phyloP scores from a whole-genome alignment of 805 yeast species.

The Novakomyces olei region DNA sequence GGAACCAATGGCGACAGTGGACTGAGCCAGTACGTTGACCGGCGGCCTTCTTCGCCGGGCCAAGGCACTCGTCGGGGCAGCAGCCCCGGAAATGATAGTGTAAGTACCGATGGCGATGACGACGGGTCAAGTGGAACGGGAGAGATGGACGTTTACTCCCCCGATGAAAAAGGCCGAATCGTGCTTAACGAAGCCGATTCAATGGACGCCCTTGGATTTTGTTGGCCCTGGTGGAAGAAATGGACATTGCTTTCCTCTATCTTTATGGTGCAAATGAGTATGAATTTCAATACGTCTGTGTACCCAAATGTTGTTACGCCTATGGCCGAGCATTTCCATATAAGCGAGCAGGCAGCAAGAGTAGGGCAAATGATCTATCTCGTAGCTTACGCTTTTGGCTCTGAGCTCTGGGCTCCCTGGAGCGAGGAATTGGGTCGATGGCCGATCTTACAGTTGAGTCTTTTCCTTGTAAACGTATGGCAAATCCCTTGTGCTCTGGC shows the following conservation, averaged over 20 bases:
- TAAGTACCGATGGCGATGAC: too few species aligned
- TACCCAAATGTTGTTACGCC: conserved; percentile 20
- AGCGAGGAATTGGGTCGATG: conserved; percentile 32
- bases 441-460: conserved; percentile 22
- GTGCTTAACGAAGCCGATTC: conserved; percentile 17
- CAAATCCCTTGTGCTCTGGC: conserved; percentile 21
- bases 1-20: too few species aligned
- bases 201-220: conserved; percentile 18
- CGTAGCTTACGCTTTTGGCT: conserved; percentile 34
- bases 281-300: conserved; percentile 22
- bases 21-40: too few species aligned
- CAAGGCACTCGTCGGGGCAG: too few species aligned
- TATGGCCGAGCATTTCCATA: conserved; percentile 23
- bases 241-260: conserved; percentile 19
- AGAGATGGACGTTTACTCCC: too few species aligned
- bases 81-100: too few species aligned
- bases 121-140: too few species aligned
- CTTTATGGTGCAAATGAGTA: conserved; percentile 20
- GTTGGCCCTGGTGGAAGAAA: conserved; percentile 16
- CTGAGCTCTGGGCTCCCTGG: conserved; percentile 30
- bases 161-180: too few species aligned
- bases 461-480: conserved; percentile 26
- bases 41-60: too few species aligned
- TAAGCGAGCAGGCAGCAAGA: conserved; percentile 23
- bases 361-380: conserved; percentile 30